Percentiles rank a stretch among this genome's conserved stretches.
These are phyloP conservation scores for Hirsutella rhossiliensis DNA, from an alignment of 2,329 filamentous ascomycete species.

Conservation along the genomic window DNA sequence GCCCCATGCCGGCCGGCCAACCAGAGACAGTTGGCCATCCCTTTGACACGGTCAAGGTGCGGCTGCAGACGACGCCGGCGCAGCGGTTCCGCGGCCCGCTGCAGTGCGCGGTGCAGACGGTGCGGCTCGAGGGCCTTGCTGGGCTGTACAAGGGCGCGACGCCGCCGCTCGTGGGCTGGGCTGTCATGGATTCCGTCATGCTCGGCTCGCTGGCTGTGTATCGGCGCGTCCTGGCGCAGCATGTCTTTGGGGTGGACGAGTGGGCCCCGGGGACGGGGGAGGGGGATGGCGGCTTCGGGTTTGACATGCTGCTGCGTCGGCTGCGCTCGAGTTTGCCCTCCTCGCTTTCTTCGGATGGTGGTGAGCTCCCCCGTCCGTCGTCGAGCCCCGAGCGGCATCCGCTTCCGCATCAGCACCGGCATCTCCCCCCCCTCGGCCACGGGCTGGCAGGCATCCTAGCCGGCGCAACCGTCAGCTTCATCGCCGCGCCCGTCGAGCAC, in stretches of 20 bases:
- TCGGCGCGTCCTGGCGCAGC: constrained; percentile 68
- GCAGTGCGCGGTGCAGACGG: constrained; percentile 73
- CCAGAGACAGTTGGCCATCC: constrained; percentile 45
- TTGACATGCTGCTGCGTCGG: background rate
- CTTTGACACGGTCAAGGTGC: constrained; percentile 96
- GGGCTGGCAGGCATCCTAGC: constrained; percentile 79
- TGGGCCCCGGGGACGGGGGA: constrained; percentile 15
- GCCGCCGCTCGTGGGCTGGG: constrained; percentile 90
- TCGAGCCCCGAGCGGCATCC: background rate
- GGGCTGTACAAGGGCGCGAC: constrained; percentile 93
- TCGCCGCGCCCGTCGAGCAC: constrained; percentile 90
- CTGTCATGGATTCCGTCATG: constrained; percentile 93
- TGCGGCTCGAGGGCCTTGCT: constrained; percentile 71
- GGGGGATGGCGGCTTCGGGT: constrained; percentile 6
- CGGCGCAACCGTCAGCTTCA: constrained; percentile 80
- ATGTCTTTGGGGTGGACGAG: constrained; percentile 52
- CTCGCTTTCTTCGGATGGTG: background rate
- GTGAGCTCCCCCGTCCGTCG: background rate
- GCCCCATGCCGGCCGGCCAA: too few relatives aligned
- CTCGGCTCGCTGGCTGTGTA: constrained; percentile 86
- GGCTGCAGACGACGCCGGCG: constrained; percentile 72
- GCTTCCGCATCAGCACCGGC: too few relatives aligned
- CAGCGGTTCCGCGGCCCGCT: constrained; percentile 75
- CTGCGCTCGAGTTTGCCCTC: background rate
- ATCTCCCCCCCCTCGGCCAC: constrained; percentile 66